These are phyloP conservation scores for Hypomontagnella monticulosa DNA, from an alignment of 495 filamentous ascomycete species.

Conservation along the genomic window DNA sequence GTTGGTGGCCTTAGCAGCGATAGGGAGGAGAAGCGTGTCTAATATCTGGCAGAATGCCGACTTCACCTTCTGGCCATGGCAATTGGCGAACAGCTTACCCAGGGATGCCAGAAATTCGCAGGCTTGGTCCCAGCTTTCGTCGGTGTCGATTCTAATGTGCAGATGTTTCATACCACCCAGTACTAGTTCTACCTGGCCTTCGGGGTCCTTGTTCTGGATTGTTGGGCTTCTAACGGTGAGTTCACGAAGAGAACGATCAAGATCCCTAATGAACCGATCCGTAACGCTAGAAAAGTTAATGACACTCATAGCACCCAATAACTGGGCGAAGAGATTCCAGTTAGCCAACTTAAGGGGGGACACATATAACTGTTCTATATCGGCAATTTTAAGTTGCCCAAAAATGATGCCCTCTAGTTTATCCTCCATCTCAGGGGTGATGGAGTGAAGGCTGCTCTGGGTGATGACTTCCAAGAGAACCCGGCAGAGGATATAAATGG, in stretches of 20 bases:
- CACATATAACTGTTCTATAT: constrained; percentile 78
- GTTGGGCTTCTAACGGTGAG: constrained; percentile 69
- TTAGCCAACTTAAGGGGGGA: constrained; percentile 89
- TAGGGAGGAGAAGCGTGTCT: constrained; percentile 85
- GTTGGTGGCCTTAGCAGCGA: constrained; percentile 78
- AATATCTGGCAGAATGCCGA: constrained; percentile 92
- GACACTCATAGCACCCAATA: constrained; percentile 94
- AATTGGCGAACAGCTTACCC: constrained; percentile 80
- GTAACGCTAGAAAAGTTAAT: constrained; percentile 87
- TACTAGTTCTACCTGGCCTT: constrained; percentile 82
- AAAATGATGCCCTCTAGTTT: constrained; percentile 95
- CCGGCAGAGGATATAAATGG: constrained; percentile 93
- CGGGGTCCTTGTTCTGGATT: constrained; percentile 68
- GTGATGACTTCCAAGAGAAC: constrained; percentile 93
- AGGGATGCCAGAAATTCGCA: constrained; percentile 87
- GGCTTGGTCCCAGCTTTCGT: constrained; percentile 82
- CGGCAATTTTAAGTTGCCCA: constrained; percentile 85
- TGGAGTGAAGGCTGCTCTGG: constrained; percentile 81
- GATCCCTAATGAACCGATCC: constrained; percentile 79
- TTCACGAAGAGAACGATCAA: constrained; percentile 79
- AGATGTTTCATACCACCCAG: constrained; percentile 92
- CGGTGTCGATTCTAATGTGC: constrained; percentile 72
- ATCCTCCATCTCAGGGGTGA: constrained; percentile 88
- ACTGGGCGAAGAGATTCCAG: constrained; percentile 90
- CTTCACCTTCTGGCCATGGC: constrained; percentile 88